phyloP scores from a whole-genome alignment of 2,329 filamentous ascomycete species.

The Nigrospora osmanthi region DNA sequence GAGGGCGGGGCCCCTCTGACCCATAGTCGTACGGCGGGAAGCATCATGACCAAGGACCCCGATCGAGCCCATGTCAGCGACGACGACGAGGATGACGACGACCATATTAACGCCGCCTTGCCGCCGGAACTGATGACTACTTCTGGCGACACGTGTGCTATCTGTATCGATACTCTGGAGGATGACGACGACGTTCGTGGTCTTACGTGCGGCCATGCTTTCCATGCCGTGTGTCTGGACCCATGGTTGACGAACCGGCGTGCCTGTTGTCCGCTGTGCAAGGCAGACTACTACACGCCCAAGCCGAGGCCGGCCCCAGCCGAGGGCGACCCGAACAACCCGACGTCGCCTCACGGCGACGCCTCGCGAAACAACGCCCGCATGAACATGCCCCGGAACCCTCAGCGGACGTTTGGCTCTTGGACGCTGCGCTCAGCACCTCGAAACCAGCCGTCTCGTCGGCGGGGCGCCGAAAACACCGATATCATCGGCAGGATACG shows the following conservation, averaged over 20 bases:
- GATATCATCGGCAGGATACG: not conserved
- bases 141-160: conserved; percentile 89
- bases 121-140: conserved; percentile 73
- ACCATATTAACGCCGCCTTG: conserved; percentile 75
- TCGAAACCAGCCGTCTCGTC: conserved; percentile 10
- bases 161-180: conserved; percentile 90
- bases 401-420: conserved; percentile 26
- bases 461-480: not conserved
- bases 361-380: conserved; percentile 31
- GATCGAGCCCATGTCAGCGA: conserved; percentile 26
- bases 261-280: conserved; percentile 95
- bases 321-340: conserved; percentile 27
- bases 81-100: conserved; percentile 64
- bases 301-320: conserved; percentile 63
- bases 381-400: conserved; percentile 38
- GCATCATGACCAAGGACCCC: conserved; percentile 15
- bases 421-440: conserved; percentile 22
- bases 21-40: conserved; percentile 9
- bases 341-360: conserved; percentile 17
- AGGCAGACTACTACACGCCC: conserved; percentile 93
- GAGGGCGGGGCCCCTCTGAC: conserved; percentile 9
- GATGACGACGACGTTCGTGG: conserved; percentile 94
- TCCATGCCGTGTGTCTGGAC: conserved; percentile 92
- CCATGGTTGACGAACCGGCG: conserved; percentile 92
- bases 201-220: conserved; percentile 92